Base-by-base conservation (phyloP, 768 basidiomycete genomes). In the Podaxis sp. region DNA sequence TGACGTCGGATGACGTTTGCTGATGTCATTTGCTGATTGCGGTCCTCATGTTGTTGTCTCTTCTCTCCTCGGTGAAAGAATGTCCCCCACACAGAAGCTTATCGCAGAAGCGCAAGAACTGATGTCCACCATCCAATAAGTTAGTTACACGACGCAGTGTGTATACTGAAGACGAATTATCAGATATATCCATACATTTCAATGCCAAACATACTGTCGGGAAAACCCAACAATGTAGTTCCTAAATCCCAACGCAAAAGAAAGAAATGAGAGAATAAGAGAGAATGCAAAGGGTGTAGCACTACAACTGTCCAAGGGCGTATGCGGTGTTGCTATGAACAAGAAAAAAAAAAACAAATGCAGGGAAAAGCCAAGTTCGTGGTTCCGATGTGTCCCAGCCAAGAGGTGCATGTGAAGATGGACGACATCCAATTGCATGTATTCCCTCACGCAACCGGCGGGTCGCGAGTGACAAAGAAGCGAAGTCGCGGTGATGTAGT, bases 41-140 rank as follows among this genome's bases (percentile, higher is more conserved):
- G 11, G 60, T 24, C 28, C 52, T 33, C 19, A 13, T 61, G 39
- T 46, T 6, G 3, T 12, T 52, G 8, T 22, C 44, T n/a, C 40
- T 42, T 42, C 40, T 52, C 59, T 52, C 49, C 51, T 44, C 52
- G 42, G 49, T 22, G 38, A 1, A 52, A 42, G 13, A 22, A 19
- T 30, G n/a, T 49, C 33, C 15, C 30, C 30, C 17, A 17, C 33
- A 22, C 17, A 30, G 36, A 22, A 28, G 38, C 24, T 22, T 26
- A 55, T 9, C 52, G n/a, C 12, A 61, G 26, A 33, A 55, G 33
- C 30, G 3, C 12, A 36, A 52, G 36, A 38, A 33, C 13, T 36
- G 53, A 62, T 30, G 42, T 44, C 55, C 40, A 19, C 53, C 30
- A 48, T 40, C 61, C 61, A 63, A 57, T 49, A 56, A 57, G 24